Base-by-base conservation (phyloP, 371 early-diverging fungal genomes). In the Saksenaea vasiformis region DNA sequence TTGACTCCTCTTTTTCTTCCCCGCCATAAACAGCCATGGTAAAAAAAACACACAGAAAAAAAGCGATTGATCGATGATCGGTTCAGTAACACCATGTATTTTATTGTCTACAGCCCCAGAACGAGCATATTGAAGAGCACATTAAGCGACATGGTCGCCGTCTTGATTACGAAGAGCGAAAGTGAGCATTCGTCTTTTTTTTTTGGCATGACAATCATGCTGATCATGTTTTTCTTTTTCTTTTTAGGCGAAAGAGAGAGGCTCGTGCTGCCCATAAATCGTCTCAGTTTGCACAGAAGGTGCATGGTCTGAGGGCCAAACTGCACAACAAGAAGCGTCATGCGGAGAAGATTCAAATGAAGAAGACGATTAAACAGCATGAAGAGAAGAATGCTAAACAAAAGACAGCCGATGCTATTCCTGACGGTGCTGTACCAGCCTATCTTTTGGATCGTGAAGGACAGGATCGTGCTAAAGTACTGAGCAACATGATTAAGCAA, bases 301-400 rank as follows among this genome's bases (percentile, higher is more conserved):
- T 99, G 54, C 96, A 95, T 80, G 99, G 99, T 62, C 80, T 98
- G 65, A 96, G 95, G 88, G 99, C 99, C 68, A 99, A 98, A 89
- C 79, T 99, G 76, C 94, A 95, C 87, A 96, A 98, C 85, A 98
- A 98, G 93, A 98, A 98, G 86, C 89, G 98, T 65, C 94, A 94
- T 78, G 86, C 90, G n/a, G 97, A 99, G 80, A 99, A 99, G 95
- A 97, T 99, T 72, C 96, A 99, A 85, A 96, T 99, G 94, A 98
- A 99, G 90, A 99, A 99, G 87, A 95, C 97, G 19, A 91, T 99
- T 72, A 97, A 98, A 79, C 93, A 95, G 85, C 96, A 96, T 81
- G 96, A 98, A 73, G 95, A 97, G 71, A 93, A 95, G 85, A 91
- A 90, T 71, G 93, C 92, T 71, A 96, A 96, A 82, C 89, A 93